Evolutionary conservation across 1,139 yeast genomes (phyloP), one percentile per base, ranked within the genome.

Genomic region (Debaryomyces subglobosus): DNA sequence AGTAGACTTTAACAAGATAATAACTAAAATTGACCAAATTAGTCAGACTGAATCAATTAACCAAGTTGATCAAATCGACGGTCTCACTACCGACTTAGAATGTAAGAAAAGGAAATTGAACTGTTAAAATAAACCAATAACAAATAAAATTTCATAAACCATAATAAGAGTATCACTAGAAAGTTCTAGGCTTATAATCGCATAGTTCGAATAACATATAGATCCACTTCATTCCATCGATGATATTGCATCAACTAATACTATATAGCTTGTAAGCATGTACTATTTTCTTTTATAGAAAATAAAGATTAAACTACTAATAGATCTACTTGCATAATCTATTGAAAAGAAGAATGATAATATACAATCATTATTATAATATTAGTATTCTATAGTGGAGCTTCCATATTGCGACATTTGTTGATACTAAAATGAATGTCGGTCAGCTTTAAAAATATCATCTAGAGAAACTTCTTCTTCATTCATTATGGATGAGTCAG

Each of bases 401-500:
- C 30, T 27, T 27, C 20, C 20, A 32, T 10, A 15, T 30, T 18
- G 27, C 43, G 43, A 40, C 43, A 40, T 40, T 40, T 27, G 32
- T 8, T 16, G 42, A 39, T 39, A 39, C 24, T 27, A 27, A 27
- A 15, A 27, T 15, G 21, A 27, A 39, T 39, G 42, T 39, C 42
- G 42, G 42, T 5, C 33, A 39, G 10, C 20, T 12, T 39, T 20
- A 21, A 27, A 20, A 21, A 6, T 13, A 30, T 16, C 10, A 15
- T 30, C 35, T 15, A 9, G 6, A 32, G 35, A 23, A 21, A 8
- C 16, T 20, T 18, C 27, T 40, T 40, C 37, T 40, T 23, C 33
- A 30, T 34, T 25, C 27, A 47, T 15, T 27, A 67, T 66, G 70
- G 68, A 64, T 53, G 70, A 64, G 46, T 71, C 77, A 16, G 78